Percentiles rank a stretch among this genome's conserved stretches.
Conservation (phyloP, 2,329 filamentous ascomycete species). For the Epichloe sibirici region DNA sequence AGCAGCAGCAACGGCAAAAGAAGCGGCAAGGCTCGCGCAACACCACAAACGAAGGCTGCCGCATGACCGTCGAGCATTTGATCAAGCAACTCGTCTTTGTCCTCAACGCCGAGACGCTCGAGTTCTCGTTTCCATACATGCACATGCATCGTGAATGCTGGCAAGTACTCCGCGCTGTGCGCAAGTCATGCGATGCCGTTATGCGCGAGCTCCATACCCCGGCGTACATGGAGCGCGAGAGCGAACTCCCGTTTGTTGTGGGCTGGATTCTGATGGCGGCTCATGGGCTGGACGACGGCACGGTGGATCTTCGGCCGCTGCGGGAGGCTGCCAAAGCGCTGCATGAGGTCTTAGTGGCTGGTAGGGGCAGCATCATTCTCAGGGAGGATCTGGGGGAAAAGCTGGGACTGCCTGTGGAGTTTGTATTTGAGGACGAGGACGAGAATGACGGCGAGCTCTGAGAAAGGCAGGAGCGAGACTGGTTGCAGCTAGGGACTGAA, state of each 20-base stretch:
- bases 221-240: conserved; percentile 25
- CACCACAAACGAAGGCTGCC: background rate
- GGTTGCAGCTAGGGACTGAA: background rate
- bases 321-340: background rate
- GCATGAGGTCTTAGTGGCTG: background rate
- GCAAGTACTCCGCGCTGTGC: conserved; percentile 22
- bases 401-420: background rate
- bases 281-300: background rate
- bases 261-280: conserved; percentile 25
- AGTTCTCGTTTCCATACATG: conserved; percentile 27
- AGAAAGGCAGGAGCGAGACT: too few species aligned
- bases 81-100: conserved; percentile 19
- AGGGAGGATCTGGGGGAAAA: background rate
- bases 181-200: conserved; percentile 16
- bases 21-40: background rate
- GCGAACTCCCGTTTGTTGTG: conserved; percentile 27
- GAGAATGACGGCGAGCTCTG: background rate
- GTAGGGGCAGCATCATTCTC: background rate
- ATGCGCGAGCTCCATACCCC: conserved; percentile 21
- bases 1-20: background rate
- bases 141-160: conserved; percentile 30
- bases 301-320: background rate
- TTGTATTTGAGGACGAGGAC: background rate
- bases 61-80: conserved; percentile 14
- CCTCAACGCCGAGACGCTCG: conserved; percentile 23